Evolutionary conservation across 2,329 filamentous ascomycete genomes (phyloP).

Genomic region (Aureobasidium sp.): DNA sequence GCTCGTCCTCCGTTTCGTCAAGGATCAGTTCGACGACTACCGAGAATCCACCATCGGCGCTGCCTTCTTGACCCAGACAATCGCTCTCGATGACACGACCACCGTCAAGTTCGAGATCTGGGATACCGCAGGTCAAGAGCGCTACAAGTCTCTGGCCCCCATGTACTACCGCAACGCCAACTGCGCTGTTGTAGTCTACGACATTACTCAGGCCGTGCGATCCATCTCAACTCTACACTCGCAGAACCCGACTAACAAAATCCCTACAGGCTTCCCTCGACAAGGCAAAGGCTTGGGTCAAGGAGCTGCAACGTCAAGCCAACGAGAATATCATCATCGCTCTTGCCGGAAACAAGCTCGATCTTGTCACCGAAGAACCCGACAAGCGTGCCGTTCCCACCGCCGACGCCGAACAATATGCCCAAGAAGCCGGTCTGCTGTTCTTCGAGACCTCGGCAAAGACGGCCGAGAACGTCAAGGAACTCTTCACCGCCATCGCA

Average conservation of each 20-base stretch:
- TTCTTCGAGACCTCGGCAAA: constrained; percentile 99
- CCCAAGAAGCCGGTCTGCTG: constrained; percentile 82
- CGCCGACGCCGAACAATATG: constrained; percentile 90
- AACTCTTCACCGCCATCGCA: constrained; percentile 94
- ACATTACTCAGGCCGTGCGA: constrained; percentile 96
- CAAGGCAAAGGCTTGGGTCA: constrained; percentile 99
- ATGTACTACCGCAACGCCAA: constrained; percentile 99
- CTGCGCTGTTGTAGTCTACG: constrained; percentile 97
- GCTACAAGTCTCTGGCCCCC: constrained; percentile 96
- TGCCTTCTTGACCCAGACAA: constrained; percentile 97
- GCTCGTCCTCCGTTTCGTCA: constrained; percentile 95
- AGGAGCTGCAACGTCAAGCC: constrained; percentile 95
- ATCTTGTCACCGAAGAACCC: constrained; percentile 87
- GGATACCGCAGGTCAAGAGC: constrained; percentile 96
- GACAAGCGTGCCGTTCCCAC: constrained; percentile 90
- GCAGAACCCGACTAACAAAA: not conserved
- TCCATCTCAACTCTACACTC: not conserved
- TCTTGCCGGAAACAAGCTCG: constrained; percentile 93
- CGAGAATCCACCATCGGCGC: constrained; percentile 97
- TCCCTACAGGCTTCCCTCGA: constrained; percentile 75
- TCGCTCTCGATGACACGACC: constrained; percentile 93
- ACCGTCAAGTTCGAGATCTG: constrained; percentile 99
- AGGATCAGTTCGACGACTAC: constrained; percentile 99
- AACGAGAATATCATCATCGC: constrained; percentile 99
- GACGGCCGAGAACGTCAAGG: constrained; percentile 90